Conservation (phyloP, 2,329 filamentous ascomycete genomes). For the Epichloe amarillans region DNA sequence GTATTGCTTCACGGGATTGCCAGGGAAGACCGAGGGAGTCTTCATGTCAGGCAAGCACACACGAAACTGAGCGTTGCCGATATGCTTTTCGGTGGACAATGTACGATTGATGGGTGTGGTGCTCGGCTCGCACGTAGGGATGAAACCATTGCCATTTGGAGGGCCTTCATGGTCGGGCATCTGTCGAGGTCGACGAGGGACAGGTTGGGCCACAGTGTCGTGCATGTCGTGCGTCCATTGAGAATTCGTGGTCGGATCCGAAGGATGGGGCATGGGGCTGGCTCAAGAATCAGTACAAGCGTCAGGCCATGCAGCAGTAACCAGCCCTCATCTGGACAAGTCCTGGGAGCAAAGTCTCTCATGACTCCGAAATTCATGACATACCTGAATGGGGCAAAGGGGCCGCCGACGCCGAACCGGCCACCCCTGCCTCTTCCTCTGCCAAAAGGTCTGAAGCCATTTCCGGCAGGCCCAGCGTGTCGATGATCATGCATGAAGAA, state of each 20-base stretch:
- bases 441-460: slow-evolving; percentile 62
- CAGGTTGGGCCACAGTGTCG: slow-evolving; percentile 46
- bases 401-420: slow-evolving; percentile 44
- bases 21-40: slow-evolving; percentile 53
- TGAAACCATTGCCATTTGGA: slow-evolving; percentile 40
- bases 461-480: slow-evolving; percentile 61
- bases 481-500: slow-evolving; percentile 97
- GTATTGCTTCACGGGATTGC: slow-evolving; percentile 75
- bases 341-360: neutral
- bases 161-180: slow-evolving; percentile 33
- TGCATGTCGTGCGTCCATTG: slow-evolving; percentile 95
- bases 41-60: slow-evolving; percentile 69
- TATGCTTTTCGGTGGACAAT: slow-evolving; percentile 70
- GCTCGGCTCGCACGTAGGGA: slow-evolving; percentile 45
- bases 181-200: slow-evolving; percentile 28
- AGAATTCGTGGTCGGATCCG: slow-evolving; percentile 53
- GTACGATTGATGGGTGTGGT: slow-evolving; percentile 56
- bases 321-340: neutral
- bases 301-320: neutral
- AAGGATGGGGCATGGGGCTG: slow-evolving; percentile 29
- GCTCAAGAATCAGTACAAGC: slow-evolving; percentile 16
- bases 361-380: slow-evolving; percentile 17
- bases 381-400: slow-evolving; percentile 51
- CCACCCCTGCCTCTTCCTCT: slow-evolving; percentile 51
- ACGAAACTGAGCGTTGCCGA: slow-evolving; percentile 75